phyloP scores from a whole-genome alignment of 2,329 filamentous ascomycete genomes.

The Pseudonectria foliicola region DNA sequence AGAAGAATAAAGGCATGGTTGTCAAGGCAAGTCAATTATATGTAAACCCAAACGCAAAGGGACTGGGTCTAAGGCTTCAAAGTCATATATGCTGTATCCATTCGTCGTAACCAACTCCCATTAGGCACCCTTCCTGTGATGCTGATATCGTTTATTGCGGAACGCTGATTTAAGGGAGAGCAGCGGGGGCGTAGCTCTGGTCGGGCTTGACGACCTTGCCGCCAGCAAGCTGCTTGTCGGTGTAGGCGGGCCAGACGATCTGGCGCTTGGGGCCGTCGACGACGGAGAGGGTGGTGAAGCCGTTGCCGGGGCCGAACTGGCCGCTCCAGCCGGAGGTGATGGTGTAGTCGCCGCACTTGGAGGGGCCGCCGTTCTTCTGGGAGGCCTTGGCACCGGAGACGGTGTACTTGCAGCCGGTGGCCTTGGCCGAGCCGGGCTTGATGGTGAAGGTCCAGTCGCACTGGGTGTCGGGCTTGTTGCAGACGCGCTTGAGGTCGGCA shows the following conservation, averaged over 20 bases:
- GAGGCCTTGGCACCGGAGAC: slow-evolving; percentile 29
- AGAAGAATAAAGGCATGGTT: no score
- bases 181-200: slow-evolving; percentile 35
- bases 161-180: slow-evolving; percentile 16
- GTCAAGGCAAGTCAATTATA: no score
- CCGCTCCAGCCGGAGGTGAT: slow-evolving; percentile 49
- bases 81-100: no score
- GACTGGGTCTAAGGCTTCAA: no score
- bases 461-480: slow-evolving; percentile 29
- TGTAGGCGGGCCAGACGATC: slow-evolving; percentile 48
- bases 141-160: no score
- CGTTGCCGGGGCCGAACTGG: slow-evolving; percentile 44
- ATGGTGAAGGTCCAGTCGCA: slow-evolving; percentile 40
- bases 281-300: slow-evolving; percentile 48
- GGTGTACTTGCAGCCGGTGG: slow-evolving; percentile 17
- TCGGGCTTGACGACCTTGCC: slow-evolving; percentile 42
- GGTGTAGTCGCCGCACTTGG: slow-evolving; percentile 42
- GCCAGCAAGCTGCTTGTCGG: slow-evolving; percentile 39
- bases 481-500: slow-evolving; percentile 31
- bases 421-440: slow-evolving; percentile 35
- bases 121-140: no score
- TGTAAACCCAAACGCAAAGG: no score
- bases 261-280: slow-evolving; percentile 34
- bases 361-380: slow-evolving; percentile 30
- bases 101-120: no score